Evolutionary conservation across 164 flowering plant genomes (phyloP).

Genomic region (Euptelea pleiosperma): DNA sequence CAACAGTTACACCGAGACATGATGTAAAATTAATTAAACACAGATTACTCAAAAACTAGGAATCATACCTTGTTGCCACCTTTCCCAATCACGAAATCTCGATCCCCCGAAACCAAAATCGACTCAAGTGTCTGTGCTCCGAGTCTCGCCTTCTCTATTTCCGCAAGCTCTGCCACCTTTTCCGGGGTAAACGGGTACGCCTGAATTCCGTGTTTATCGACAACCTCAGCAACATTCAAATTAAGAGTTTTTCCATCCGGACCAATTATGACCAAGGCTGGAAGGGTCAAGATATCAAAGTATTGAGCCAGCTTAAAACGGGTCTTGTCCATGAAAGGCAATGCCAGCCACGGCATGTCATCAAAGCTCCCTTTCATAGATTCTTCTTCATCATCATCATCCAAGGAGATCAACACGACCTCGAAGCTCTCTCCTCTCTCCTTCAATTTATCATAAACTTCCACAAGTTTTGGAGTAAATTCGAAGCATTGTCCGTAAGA

Average conservation of each 20-base stretch:
- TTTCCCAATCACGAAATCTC: conserved; percentile 31
- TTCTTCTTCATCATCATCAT: conserved; percentile 20
- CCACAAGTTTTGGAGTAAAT: conserved; percentile 22
- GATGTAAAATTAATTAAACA: too few relatives aligned
- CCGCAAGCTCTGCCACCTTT: conserved; percentile 26
- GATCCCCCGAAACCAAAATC: conserved; percentile 28
- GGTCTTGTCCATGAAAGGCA: conserved; percentile 24
- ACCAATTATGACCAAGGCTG: conserved; percentile 25
- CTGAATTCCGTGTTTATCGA: conserved; percentile 21
- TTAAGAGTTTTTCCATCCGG: conserved; percentile 29
- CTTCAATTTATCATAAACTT: conserved; percentile 21
- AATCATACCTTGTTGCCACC: conserved; percentile 29
- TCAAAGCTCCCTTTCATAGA: conserved; percentile 11
- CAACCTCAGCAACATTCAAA: conserved; percentile 18
- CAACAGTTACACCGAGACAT: neutral
- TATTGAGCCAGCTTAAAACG: conserved; percentile 8
- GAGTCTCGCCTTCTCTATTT: conserved; percentile 26
- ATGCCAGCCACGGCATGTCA: conserved; percentile 24
- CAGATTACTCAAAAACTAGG: too few relatives aligned
- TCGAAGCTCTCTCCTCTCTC: conserved; percentile 28
- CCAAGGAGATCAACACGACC: conserved; percentile 20
- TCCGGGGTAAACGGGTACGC: conserved; percentile 36
- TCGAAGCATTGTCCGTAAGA: conserved; percentile 2
- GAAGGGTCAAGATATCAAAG: conserved; percentile 18
- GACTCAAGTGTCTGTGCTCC: conserved; percentile 35